Base-by-base conservation (phyloP, 2,329 filamentous ascomycete species). In the Colletotrichum lupini region DNA sequence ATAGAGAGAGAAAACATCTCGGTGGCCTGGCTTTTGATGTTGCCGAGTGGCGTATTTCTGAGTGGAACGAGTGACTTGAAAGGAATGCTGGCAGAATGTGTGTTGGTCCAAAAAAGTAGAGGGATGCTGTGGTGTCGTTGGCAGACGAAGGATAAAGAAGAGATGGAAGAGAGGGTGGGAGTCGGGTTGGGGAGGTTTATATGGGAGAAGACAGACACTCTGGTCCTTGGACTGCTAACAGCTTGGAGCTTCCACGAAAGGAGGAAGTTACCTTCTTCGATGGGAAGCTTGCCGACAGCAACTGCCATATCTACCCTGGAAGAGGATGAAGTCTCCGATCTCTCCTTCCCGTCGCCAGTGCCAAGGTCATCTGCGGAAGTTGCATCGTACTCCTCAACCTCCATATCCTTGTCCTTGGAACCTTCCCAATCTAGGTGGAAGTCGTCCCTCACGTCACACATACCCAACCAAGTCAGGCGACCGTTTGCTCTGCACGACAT, bases 1-100 rank as follows among this genome's bases (percentile, higher is more conserved):
- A 72, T 14, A 37, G 35, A 24, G 9, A 68, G 32, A 24, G 30
- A 5, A 8, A 68, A 11, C 69, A 72, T 72, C 4, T 58, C 42
- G 62, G 5, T 9, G 9, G 22, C 14, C n/a, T 11, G 11, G 24
- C 8, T n/a, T 5, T 9, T 32, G 11, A 16, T 14, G 14, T 22
- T 32, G 11, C 16, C 12, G 35, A 32, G 4, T 59, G 30, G 53
- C 30, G 16, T n/a, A 46, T 16, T 8, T 24, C 11, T 22, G 32
- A 32, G 24, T 46, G 11, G 22, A 60, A 32, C 32, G 11, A 16
- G 3, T 46, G 53, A 7, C 5, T 60, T 56, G 11, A 59, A 32
- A 53, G 37, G 4, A 37, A 61, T 67, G 26, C 37, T 35, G 16
- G 14, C 35, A 60, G 32, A 46, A 30, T 28, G 7, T 66, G 28